A percentile compares a stretch with the other conserved stretches of the same genome.
These are phyloP conservation scores for Maudiozyma bulderi DNA, from an alignment of 805 yeast genomes.

Conservation along the genomic window DNA sequence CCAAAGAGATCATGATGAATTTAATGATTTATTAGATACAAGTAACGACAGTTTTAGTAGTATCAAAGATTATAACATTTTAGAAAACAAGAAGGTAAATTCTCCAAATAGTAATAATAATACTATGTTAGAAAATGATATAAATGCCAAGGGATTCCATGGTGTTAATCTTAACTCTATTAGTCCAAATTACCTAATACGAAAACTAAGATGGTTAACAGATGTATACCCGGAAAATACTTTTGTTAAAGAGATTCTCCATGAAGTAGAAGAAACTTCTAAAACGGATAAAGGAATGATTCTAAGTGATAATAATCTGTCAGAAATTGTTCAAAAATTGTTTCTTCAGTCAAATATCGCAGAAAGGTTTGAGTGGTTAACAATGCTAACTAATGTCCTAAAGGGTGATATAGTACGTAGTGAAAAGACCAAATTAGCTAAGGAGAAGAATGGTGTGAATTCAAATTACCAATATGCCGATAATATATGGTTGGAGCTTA, in stretches of 20 bases:
- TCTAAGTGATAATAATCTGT: background rate
- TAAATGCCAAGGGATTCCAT: background rate
- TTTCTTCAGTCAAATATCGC: constrained; percentile 35
- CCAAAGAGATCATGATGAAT: constrained; percentile 1
- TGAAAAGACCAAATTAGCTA: constrained; percentile 71
- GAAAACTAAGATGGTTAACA: background rate
- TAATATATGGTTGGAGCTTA: constrained; percentile 77
- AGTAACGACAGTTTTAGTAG: background rate
- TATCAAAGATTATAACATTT: background rate
- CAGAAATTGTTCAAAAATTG: constrained; percentile 6
- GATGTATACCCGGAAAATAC: background rate
- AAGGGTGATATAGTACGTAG: constrained; percentile 91
- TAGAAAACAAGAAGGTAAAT: background rate
- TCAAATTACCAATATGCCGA: constrained; percentile 21
- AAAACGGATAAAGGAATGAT: background rate
- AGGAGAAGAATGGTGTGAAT: constrained; percentile 29
- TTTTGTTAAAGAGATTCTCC: background rate
- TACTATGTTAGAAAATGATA: background rate
- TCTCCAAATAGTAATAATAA: background rate
- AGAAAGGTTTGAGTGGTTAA: constrained; percentile 92
- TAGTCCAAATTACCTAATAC: background rate
- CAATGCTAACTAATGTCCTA: constrained; percentile 80
- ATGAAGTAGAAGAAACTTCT: background rate
- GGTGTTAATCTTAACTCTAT: background rate
- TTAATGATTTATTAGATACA: background rate